Conservation (phyloP, 192 early-diverging fungal species). For the Lobulomyces angularis region DNA sequence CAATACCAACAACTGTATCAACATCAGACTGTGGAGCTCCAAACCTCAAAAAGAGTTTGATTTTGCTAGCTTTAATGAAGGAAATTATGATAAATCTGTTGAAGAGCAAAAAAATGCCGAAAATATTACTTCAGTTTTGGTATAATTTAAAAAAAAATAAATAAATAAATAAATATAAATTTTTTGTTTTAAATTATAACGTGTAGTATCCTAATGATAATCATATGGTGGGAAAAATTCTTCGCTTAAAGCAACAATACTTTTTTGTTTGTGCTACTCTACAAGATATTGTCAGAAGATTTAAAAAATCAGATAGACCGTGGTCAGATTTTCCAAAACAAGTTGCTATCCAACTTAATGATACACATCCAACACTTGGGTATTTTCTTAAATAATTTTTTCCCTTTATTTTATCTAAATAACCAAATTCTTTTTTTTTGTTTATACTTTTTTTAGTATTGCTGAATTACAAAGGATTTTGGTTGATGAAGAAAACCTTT, state of each 20-base stretch:
- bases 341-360: slow-evolving; percentile 94
- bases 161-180: too few relatives aligned
- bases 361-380: slow-evolving; percentile 94
- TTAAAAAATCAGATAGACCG: slow-evolving; percentile 73
- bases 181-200: too few relatives aligned
- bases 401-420: slow-evolving; percentile 1
- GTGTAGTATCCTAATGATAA: slow-evolving; percentile 96
- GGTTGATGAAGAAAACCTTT: slow-evolving; percentile 79
- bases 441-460: slow-evolving; percentile 21
- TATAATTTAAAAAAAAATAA: too few relatives aligned
- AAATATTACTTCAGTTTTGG: slow-evolving; percentile 79
- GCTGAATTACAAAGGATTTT: slow-evolving; percentile 87
- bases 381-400: slow-evolving; percentile 1
- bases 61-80: slow-evolving; percentile 56
- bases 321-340: slow-evolving; percentile 84
- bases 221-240: slow-evolving; percentile 89
- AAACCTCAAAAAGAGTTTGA: slow-evolving; percentile 61
- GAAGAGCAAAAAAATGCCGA: slow-evolving; percentile 84
- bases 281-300: slow-evolving; percentile 72
- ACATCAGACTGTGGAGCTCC: slow-evolving; percentile 92
- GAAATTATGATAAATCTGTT: slow-evolving; percentile 86
- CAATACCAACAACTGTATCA: slow-evolving; percentile 87
- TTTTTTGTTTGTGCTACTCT: slow-evolving; percentile 89
- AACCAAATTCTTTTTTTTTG: background rate
- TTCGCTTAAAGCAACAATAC: slow-evolving; percentile 96